Base-by-base conservation (phyloP, 352 stramenopile species). In the Phytophthora ramorum region DNA sequence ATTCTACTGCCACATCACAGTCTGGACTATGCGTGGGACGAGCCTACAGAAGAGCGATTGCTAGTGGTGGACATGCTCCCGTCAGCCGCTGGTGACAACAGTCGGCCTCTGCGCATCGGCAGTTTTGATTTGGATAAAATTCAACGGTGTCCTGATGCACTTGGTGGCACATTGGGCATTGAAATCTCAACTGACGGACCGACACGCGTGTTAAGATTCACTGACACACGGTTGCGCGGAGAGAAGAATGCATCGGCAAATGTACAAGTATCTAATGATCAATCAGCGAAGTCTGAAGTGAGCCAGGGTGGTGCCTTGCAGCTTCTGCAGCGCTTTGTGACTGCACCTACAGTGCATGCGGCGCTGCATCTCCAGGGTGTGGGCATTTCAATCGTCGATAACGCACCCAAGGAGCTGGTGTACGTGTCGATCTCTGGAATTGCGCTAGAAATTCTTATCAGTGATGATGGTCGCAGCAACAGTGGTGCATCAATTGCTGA, bases 21-120 rank as follows among this genome's bases (percentile, higher is more conserved):
- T 38, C 66, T 93, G 7, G 87, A 96, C 41, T 96, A 96, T 65
- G 86, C 89, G 4, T 96, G 89, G 89, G 89, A 96, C 59, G 89
- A 96, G 35, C 89, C 89, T 5, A 93, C 87, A 6, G 76, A 95
- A 65, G 81, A 90, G 22, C 79, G 82, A 4, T 72, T 91, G 45
- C 69, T 96, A 6, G 85, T 96, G 1, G 89, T 96, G 3, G 89
- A 96, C 38, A 95, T 96, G 87, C 81, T 96, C 10, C 89, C 89
- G 5, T 96, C 89, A 10, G 87, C 88, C 40, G 89, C 89, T 58
- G 87, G 89, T 7, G 89, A 96, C 55, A 96, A 96, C 49, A 95
- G 86, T 52, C 84, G 89, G 13, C 89, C 89, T 17, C 61, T 96
- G 19, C 85, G 87, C 7, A 96, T 96, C 37, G 89, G 89, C 16